phyloP scores from a whole-genome alignment of 2,329 filamentous ascomycete genomes.

The Exophiala lecanii-corni region DNA sequence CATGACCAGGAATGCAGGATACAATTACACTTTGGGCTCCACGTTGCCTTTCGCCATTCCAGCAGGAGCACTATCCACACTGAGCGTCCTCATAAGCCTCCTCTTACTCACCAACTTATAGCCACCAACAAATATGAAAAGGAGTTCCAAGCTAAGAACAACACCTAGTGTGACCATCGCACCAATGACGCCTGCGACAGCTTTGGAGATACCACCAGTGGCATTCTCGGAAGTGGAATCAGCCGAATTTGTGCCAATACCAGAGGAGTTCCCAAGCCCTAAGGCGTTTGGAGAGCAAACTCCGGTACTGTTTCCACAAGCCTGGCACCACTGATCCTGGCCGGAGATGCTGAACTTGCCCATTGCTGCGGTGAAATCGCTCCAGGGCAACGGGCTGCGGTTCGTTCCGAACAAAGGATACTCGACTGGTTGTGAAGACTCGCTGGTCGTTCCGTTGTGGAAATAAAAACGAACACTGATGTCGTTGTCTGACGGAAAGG shows the following conservation, averaged over 20 bases:
- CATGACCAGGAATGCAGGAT: too few relatives aligned
- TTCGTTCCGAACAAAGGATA: conserved; percentile 60
- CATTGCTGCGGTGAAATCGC: conserved; percentile 61
- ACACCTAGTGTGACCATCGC: conserved; percentile 64
- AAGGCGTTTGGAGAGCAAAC: conserved; percentile 52
- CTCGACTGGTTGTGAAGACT: conserved; percentile 39
- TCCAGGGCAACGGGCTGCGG: conserved; percentile 59
- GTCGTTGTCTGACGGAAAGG: conserved; percentile 45
- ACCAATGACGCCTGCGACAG: conserved; percentile 76
- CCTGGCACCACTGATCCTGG: conserved; percentile 65
- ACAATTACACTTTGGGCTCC: not conserved
- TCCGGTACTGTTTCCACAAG: conserved; percentile 69
- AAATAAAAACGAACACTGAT: conserved; percentile 58
- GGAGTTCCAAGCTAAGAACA: conserved; percentile 51
- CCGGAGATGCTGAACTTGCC: conserved; percentile 62
- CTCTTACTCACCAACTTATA: conserved; percentile 55
- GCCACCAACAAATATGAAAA: conserved; percentile 54
- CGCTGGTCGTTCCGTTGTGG: conserved; percentile 55
- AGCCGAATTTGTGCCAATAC: conserved; percentile 27
- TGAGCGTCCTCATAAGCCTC: conserved; percentile 26
- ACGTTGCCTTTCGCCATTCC: not conserved
- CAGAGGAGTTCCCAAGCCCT: conserved; percentile 25
- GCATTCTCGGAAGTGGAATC: conserved; percentile 29
- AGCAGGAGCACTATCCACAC: not conserved
- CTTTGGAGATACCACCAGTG: conserved; percentile 54